phyloP scores from a whole-genome alignment of 257 asterid genomes.

The Forsythia suspensa region DNA sequence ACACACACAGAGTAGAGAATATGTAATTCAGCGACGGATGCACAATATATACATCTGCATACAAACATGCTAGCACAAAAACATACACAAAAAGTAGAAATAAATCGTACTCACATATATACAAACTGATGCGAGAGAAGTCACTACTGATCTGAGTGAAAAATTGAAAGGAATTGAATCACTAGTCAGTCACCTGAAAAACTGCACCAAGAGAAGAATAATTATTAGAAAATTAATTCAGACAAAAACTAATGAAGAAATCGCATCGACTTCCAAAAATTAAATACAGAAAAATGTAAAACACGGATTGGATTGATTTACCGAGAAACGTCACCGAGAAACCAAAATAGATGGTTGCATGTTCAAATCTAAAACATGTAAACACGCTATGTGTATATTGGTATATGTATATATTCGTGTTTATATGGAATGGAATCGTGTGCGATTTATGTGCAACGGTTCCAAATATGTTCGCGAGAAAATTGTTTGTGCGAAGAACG shows the following conservation, averaged over 20 bases:
- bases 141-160: slow-evolving; percentile 9
- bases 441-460: background rate
- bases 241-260: background rate
- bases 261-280: slow-evolving; percentile 1
- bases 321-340: slow-evolving; percentile 18
- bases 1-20: background rate
- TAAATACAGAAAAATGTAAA: background rate
- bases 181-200: slow-evolving; percentile 21
- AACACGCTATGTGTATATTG: background rate
- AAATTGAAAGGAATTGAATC: background rate
- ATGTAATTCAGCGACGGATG: slow-evolving; percentile 1
- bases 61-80: slow-evolving; percentile 13
- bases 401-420: background rate
- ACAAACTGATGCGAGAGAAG: slow-evolving; percentile 18
- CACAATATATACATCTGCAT: background rate
- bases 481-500: slow-evolving; percentile 2
- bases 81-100: slow-evolving; percentile 7
- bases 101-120: slow-evolving; percentile 13
- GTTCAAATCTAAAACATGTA: background rate
- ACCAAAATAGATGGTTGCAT: background rate
- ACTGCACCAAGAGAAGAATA: slow-evolving; percentile 23
- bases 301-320: slow-evolving; percentile 9
- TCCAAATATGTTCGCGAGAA: background rate
- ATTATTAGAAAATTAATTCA: background rate
- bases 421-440: background rate